These are phyloP conservation scores for Vitis rupestris DNA, from an alignment of 164 flowering plant species.

Conservation along the genomic window DNA sequence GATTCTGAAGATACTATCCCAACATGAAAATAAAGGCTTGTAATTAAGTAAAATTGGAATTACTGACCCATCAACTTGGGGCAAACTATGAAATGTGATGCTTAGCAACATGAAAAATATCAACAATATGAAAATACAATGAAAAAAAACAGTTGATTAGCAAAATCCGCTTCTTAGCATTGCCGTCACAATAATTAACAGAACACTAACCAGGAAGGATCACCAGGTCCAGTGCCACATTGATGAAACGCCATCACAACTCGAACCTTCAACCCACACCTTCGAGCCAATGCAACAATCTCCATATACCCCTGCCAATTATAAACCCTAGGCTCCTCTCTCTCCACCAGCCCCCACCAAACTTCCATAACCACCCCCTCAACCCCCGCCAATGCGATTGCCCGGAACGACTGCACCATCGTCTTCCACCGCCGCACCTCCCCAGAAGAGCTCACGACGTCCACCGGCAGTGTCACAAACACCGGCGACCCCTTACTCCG, in stretches of 20 bases:
- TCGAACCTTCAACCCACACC: constrained; percentile 56
- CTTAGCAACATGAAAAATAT: too few relatives aligned
- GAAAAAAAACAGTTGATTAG: too few relatives aligned
- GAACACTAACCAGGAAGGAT: constrained; percentile 48
- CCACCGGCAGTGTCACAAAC: constrained; percentile 53
- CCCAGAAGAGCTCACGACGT: constrained; percentile 26
- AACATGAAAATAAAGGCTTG: too few relatives aligned
- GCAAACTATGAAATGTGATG: too few relatives aligned
- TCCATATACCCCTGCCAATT: constrained; percentile 67
- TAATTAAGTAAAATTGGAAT: too few relatives aligned
- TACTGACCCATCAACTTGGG: too few relatives aligned
- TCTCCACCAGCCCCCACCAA: constrained; percentile 86
- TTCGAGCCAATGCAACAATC: constrained; percentile 40
- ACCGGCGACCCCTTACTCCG: constrained; percentile 42
- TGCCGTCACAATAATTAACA: too few relatives aligned
- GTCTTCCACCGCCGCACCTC: constrained; percentile 33
- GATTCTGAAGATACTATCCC: too few relatives aligned
- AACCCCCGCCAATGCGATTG: constrained; percentile 56
- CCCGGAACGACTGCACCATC: constrained; percentile 40
- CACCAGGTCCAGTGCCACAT: constrained; percentile 44
- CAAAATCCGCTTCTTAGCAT: too few relatives aligned
- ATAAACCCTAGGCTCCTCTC: constrained; percentile 46
- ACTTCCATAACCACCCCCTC: constrained; percentile 74
- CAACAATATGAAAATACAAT: too few relatives aligned
- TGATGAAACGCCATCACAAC: constrained; percentile 73